Evolutionary conservation across 805 yeast species (phyloP), one percentile per base, ranked within the genome.

Genomic region (Candida pseudofarinosa): DNA sequence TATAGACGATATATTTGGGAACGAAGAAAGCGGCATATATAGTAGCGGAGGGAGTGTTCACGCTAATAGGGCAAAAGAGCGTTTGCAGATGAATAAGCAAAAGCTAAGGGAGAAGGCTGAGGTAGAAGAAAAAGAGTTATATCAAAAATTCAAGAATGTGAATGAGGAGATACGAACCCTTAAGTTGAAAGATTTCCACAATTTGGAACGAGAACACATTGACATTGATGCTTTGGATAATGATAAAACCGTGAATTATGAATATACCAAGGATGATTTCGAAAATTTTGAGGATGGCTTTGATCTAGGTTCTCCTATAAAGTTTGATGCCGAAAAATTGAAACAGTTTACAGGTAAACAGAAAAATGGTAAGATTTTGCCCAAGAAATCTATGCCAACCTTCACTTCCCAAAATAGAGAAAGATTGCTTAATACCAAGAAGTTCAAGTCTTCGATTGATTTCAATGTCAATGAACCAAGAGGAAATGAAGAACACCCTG

Each of bases 271-370:
- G 32, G 73, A 68, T 42, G 73, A 67, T 39, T 58, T 51, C 47
- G 71, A 65, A 37, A 51, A 57, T 15, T 65, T 66, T 44, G 69
- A 66, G 33, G 65, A 63, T 20, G 73, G 72, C 3, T 66, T 67
- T 45, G 71, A 61, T 28, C 28, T 23, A 2, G 33, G 14, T 4
- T 23, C 31, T 5, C 39, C 39, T 16, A 37, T 37, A n/a, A 37
- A 36, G 16, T 43, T 43, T 16, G 43, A 43, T 10, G 34, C 40
- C 4, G 46, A 39, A 23, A 47, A 49, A 35, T 47, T 52, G 31
- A 36, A 42, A 28, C 56, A 49, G 19, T 51, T 40, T 36, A 28
- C 31, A 10, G 17, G 7, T 3, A 26, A 33, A 7, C n/a, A 18
- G 14, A 38, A 19, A 28, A 30, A 18, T 14, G 28, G 28, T 23